A percentile compares a stretch with the other conserved stretches of the same genome.
Evolutionary conservation across 2,329 filamentous ascomycete genomes (phyloP).

Genomic region (Calonectria pseudoturangicola): DNA sequence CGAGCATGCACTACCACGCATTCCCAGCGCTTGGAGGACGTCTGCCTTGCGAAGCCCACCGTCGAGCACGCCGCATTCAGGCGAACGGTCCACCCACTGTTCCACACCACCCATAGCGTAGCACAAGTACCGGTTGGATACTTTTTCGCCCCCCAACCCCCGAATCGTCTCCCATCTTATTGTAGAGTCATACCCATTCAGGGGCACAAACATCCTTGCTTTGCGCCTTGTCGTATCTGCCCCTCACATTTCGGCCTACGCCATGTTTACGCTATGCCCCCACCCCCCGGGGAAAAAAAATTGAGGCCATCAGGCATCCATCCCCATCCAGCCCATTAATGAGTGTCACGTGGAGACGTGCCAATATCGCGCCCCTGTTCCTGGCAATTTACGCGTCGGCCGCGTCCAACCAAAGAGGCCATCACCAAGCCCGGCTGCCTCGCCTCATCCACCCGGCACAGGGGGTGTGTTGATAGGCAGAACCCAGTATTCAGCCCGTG

Average conservation of each 20-base stretch:
- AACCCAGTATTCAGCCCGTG: constrained; percentile 47
- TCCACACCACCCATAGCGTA: constrained; percentile 32
- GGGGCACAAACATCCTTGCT: constrained; percentile 29
- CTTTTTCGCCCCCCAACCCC: constrained; percentile 19
- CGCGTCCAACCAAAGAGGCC: constrained; percentile 48
- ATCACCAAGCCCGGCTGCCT: constrained; percentile 52
- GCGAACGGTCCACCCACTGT: constrained; percentile 36
- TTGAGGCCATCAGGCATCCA: constrained; percentile 27
- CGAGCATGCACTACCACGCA: constrained; percentile 53
- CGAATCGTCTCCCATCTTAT: background rate
- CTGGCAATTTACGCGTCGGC: constrained; percentile 41
- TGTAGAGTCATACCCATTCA: constrained; percentile 18
- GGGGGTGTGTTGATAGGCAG: constrained; percentile 52
- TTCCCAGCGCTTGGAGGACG: constrained; percentile 50
- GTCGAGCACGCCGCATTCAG: constrained; percentile 35
- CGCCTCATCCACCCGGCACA: constrained; percentile 41
- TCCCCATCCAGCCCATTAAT: background rate
- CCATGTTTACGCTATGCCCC: constrained; percentile 24
- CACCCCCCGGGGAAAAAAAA: background rate
- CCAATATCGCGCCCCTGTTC: constrained; percentile 29
- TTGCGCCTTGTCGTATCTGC: constrained; percentile 21
- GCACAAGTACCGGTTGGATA: constrained; percentile 29
- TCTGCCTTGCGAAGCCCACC: constrained; percentile 53
- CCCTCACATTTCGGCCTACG: constrained; percentile 31
- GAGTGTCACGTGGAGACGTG: constrained; percentile 48